Conservation (phyloP, 345 rosid species). For the Nephelium lappaceum region DNA sequence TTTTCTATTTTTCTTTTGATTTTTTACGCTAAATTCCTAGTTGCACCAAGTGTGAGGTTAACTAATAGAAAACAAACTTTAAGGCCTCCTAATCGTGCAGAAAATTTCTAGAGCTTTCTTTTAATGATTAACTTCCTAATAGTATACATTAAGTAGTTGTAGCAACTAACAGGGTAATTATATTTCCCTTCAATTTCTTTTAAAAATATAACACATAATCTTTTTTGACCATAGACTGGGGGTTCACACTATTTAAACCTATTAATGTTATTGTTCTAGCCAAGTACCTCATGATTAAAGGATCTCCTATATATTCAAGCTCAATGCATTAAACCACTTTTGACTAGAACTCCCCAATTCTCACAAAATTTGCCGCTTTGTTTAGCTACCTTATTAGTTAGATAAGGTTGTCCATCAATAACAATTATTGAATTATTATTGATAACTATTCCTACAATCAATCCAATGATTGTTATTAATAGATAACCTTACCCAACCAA, state of each 20-base stretch:
- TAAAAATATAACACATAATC: background rate
- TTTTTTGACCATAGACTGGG: too few species aligned
- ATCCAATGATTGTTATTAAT: too few species aligned
- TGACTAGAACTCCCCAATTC: background rate
- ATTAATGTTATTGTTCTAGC: background rate
- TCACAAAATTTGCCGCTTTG: too few species aligned
- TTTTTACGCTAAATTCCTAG: background rate
- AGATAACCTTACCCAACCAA: too few species aligned
- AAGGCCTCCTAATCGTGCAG: background rate
- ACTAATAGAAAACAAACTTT: background rate
- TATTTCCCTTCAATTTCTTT: background rate
- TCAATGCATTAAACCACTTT: background rate
- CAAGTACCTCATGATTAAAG: background rate
- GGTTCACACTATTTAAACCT: background rate
- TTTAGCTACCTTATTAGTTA: too few species aligned
- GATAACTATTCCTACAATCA: too few species aligned
- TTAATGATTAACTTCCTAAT: too few species aligned
- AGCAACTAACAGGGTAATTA: background rate
- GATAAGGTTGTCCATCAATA: too few species aligned
- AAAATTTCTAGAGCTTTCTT: background rate
- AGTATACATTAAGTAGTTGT: background rate
- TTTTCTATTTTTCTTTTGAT: too few species aligned
- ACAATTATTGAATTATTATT: too few species aligned
- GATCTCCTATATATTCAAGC: background rate
- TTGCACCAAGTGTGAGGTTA: background rate